Evolutionary conservation across 495 filamentous ascomycete genomes (phyloP), one percentile per base, ranked within the genome.

Genomic region (Sporormia fimetaria): DNA sequence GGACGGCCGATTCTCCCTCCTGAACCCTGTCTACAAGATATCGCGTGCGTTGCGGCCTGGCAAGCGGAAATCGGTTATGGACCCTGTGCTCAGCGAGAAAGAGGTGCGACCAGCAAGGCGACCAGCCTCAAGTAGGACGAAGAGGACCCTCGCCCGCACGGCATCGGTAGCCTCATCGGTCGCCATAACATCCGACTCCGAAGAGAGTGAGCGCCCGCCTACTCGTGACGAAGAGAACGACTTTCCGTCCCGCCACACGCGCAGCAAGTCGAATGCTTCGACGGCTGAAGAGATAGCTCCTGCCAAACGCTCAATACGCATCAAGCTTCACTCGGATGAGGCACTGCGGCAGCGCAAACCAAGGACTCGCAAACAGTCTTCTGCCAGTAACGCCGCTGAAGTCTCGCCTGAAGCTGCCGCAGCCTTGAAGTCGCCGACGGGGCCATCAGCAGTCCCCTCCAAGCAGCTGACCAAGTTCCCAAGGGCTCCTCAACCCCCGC

Each of bases 281-380:
- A 44, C 70, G 51, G 60, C 39, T 12, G 84, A 76, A 57, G 84
- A 74, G 44, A 69, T 67, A 42, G 63, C 69, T 33, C 82, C 75
- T 43, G 60, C 77, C 2, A 74, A 83, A 47, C 75, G 85, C 21
- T 88, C 86, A 11, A 93, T 94, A 47, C 73, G 86, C 21, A 94
- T 96, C 51, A 93, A 92, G 59, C 69, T 94, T 10, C 74, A 87
- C 60, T 82, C 83, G 48, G 87, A 95, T 55, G 83, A 93, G 32
- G 65, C 67, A 2, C 58, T 72, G 43, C 66, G 70, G 45, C 69
- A 75, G 50, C 73, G 80, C 47, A 80, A 51, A 22, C 28, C 47
- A 18, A 47, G 52, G 71, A 73, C 47, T 33, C 47, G 32, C 23
- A 34, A 29, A 14, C 33, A 35, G n/a, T 36, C 41, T 21, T 33